phyloP scores from a whole-genome alignment of 2,329 filamentous ascomycete genomes.

The Colletotrichum sp. region DNA sequence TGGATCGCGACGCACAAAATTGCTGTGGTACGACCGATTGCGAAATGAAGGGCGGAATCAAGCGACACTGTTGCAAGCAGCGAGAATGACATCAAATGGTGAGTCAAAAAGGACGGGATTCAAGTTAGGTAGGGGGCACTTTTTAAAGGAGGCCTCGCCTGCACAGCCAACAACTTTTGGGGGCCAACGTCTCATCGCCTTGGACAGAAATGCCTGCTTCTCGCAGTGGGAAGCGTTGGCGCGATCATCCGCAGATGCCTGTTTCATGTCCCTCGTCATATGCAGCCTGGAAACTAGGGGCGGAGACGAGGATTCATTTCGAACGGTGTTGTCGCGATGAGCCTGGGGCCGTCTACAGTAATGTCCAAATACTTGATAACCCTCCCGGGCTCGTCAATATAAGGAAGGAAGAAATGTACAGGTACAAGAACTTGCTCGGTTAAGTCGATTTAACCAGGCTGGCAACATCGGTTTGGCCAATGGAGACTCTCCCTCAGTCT shows the following conservation, averaged over 20 bases:
- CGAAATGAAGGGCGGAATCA: background rate
- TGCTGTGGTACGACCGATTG: background rate
- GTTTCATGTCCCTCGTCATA: background rate
- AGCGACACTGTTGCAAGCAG: background rate
- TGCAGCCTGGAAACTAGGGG: background rate
- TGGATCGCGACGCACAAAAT: accelerated
- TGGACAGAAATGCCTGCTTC: background rate
- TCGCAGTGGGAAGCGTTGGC: background rate
- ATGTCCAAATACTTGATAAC: background rate
- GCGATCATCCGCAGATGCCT: background rate
- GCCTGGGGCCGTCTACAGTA: background rate
- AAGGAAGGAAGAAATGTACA: background rate
- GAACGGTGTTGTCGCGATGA: background rate
- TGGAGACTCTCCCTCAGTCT: background rate
- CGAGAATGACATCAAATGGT: background rate
- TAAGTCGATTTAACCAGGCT: background rate
- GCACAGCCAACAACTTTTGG: background rate
- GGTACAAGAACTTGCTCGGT: background rate
- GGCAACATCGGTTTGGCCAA: background rate
- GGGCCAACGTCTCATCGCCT: background rate
- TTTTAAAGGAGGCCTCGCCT: background rate
- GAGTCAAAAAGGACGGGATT: accelerated
- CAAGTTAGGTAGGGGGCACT: background rate
- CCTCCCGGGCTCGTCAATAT: no score
- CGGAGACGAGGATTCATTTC: background rate